Base-by-base conservation (phyloP, 768 basidiomycete genomes). In the Rubroboletus pulcherrimus region DNA sequence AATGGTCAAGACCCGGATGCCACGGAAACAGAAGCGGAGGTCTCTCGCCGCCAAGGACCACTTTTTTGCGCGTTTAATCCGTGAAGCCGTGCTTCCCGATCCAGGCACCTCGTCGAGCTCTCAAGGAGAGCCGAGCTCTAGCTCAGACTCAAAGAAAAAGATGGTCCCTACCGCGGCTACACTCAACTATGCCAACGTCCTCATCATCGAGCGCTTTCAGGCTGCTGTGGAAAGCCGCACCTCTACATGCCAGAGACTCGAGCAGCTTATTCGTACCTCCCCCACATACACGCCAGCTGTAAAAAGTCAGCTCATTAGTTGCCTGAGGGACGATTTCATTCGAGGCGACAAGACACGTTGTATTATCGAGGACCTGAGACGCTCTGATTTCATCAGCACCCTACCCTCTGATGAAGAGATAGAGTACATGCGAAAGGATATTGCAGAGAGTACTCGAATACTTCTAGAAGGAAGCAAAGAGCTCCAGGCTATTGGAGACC, bases 381-480 rank as follows among this genome's bases (percentile, higher is more conserved):
- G 60, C 15, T 69, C 66, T 11, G 65, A 64, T 45, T 67, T 67
- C 35, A 64, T 67, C 48, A 64, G 65, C 33, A 55, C 57, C 7
- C 42, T 40, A 21, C 52, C 55, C 31, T 37, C 57, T 5, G 65
- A 60, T 26, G 59, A 62, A 17, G 66, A 59, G 6, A 24, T 54
- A 42, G 66, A 67, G 26, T 53, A 46, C 37, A 57, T 66, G 48
- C 56, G 55, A 42, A 57, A 64, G 35, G 67, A 67, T 33, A 57
- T 67, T 43, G 41, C 51, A 38, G 67, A 67, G 49, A 67, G 55
- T 35, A 67, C 67, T 21, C 63, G 53, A 35, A 48, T 64, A 46
- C 65, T 69, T 45, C 41, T 66, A 33, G 65, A 69, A 37, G 67
- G 67, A 45, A 69, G 62, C 31, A 62, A 62, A 34, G 64, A 69